phyloP scores from a whole-genome alignment of 202 grass and related monocot species.

The Setaria viridis region DNA sequence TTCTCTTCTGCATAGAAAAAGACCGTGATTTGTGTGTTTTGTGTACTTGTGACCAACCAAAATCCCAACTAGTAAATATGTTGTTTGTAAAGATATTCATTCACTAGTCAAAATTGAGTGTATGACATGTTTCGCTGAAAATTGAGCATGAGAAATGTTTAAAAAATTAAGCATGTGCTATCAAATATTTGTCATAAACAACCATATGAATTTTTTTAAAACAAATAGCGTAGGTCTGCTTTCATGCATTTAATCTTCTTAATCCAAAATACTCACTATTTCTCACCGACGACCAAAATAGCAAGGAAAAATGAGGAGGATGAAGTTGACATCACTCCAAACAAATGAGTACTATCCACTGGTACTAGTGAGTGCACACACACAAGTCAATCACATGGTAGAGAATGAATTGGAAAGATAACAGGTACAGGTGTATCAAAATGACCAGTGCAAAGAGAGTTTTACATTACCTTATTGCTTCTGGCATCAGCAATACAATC shows the following conservation, averaged over 20 bases:
- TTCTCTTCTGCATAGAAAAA: not conserved
- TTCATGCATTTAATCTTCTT: constrained; percentile 23
- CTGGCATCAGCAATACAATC: constrained; percentile 82
- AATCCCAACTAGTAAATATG: not conserved
- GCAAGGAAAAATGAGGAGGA: not conserved
- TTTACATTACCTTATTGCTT: constrained; percentile 72
- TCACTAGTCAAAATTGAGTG: not conserved
- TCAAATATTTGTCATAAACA: constrained; percentile 5
- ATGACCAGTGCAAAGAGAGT: not conserved
- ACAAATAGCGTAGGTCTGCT: not conserved
- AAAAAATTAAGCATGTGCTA: not conserved
- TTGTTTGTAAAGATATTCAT: not conserved
- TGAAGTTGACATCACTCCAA: not conserved
- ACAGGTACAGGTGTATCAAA: constrained; percentile 9
- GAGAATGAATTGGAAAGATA: constrained; percentile 24
- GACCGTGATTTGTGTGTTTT: not conserved
- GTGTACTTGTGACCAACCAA: not conserved
- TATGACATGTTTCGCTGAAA: not conserved
- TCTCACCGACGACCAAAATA: constrained; percentile 4
- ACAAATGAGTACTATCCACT: not conserved
- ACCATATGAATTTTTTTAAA: not conserved
- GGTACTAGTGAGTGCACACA: not conserved
- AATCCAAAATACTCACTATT: constrained; percentile 1
- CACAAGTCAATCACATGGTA: constrained; percentile 12
- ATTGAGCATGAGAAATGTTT: not conserved